phyloP scores from a whole-genome alignment of 306 rosid species.

The Mimosa bimucronata region DNA sequence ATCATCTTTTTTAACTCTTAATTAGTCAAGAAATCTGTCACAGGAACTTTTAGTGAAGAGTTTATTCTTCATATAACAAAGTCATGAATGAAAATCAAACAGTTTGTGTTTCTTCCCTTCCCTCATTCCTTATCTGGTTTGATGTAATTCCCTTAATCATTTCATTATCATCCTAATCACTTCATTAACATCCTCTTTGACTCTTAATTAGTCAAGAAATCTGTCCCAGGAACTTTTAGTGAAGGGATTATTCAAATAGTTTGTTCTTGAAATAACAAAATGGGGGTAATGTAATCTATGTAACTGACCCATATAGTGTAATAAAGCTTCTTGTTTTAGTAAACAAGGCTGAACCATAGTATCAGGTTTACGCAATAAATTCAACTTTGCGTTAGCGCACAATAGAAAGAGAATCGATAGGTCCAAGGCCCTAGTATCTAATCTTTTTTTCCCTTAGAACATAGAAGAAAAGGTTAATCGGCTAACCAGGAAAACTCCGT shows the following conservation, averaged over 20 bases:
- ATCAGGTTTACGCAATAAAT: background rate
- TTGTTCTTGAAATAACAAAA: background rate
- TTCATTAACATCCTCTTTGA: too few species aligned
- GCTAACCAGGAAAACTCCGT: conserved; percentile 72
- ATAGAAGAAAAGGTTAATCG: conserved; percentile 19
- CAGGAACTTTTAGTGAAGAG: background rate
- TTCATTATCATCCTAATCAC: too few species aligned
- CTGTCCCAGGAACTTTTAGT: background rate
- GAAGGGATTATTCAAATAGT: background rate
- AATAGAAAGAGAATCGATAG: background rate
- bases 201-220: too few species aligned
- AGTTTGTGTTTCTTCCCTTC: too few species aligned
- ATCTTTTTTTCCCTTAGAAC: background rate
- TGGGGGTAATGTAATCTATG: background rate
- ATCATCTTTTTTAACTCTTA: too few species aligned
- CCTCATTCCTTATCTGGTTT: too few species aligned
- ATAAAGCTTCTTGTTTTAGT: background rate
- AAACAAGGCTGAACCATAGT: background rate
- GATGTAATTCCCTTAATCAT: too few species aligned
- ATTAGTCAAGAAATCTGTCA: too few species aligned
- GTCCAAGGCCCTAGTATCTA: background rate
- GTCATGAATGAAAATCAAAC: too few species aligned
- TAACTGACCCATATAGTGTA: background rate
- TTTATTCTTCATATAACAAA: background rate
- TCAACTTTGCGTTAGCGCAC: background rate